phyloP scores from a whole-genome alignment of 2,329 filamentous ascomycete species.

The Anisogramma anomala region DNA sequence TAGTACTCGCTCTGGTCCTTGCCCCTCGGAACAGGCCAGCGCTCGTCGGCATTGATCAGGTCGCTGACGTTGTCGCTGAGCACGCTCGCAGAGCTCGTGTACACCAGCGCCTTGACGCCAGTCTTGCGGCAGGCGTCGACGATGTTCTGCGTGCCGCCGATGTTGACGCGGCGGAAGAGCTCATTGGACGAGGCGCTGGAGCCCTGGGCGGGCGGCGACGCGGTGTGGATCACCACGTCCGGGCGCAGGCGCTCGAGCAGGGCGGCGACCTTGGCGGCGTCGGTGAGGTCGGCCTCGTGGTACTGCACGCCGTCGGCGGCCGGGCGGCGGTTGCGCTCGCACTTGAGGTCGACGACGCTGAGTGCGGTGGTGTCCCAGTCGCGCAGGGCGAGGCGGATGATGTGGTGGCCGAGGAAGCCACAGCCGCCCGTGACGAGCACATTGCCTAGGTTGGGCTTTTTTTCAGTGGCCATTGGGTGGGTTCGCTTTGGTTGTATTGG shows the following conservation, averaged over 20 bases:
- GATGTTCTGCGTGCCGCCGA: constrained; percentile 71
- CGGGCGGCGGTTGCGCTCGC: constrained; percentile 54
- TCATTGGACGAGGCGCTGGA: constrained; percentile 41
- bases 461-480: constrained; percentile 21
- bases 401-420: constrained; percentile 74
- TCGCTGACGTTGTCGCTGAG: constrained; percentile 71
- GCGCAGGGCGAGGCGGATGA: constrained; percentile 60
- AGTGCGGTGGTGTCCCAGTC: constrained; percentile 44
- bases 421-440: constrained; percentile 75
- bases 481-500: neutral
- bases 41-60: constrained; percentile 75
- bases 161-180: constrained; percentile 71
- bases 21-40: constrained; percentile 64
- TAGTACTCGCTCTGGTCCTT: constrained; percentile 69
- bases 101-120: constrained; percentile 72
- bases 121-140: constrained; percentile 59
- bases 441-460: constrained; percentile 45
- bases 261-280: constrained; percentile 44
- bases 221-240: constrained; percentile 83
- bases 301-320: constrained; percentile 49
- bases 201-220: constrained; percentile 54
- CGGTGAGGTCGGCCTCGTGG: constrained; percentile 68
- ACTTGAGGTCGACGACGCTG: constrained; percentile 61
- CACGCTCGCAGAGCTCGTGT: constrained; percentile 81
- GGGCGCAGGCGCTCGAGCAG: constrained; percentile 58